Percentiles rank a stretch among this genome's conserved stretches.
Conservation (phyloP, 495 filamentous ascomycete species). For the Aspergillus asperescens region DNA sequence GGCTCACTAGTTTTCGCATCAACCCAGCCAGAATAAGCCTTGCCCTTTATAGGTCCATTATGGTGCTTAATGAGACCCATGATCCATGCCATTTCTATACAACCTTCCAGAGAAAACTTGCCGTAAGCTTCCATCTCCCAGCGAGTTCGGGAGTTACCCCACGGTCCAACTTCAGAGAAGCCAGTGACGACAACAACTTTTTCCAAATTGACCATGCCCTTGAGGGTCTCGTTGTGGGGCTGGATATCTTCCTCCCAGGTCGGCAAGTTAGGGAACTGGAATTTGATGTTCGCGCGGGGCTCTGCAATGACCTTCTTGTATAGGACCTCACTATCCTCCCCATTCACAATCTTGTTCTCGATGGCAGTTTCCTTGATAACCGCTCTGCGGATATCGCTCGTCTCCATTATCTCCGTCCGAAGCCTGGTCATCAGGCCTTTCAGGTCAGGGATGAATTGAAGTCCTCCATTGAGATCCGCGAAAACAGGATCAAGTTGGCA, state of each 20-base stretch:
- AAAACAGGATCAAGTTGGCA: constrained; percentile 95
- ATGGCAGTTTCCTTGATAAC: constrained; percentile 94
- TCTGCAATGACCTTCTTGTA: constrained; percentile 91
- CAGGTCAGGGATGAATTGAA: constrained; percentile 96
- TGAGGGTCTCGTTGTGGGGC: constrained; percentile 77
- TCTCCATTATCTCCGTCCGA: constrained; percentile 87
- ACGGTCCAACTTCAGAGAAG: constrained; percentile 93
- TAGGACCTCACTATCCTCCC: constrained; percentile 83
- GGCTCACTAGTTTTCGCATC: constrained; percentile 90
- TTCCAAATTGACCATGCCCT: constrained; percentile 97
- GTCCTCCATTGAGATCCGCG: constrained; percentile 93
- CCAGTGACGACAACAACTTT: constrained; percentile 97
- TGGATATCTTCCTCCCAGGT: constrained; percentile 88
- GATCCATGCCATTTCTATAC: constrained; percentile 99
- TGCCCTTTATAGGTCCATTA: constrained; percentile 96
- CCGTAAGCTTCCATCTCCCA: constrained; percentile 99
- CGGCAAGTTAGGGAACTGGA: constrained; percentile 82
- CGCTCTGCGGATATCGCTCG: constrained; percentile 85
- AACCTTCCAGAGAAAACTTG: constrained; percentile 94
- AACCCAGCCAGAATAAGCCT: constrained; percentile 96
- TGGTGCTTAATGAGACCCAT: constrained; percentile 99
- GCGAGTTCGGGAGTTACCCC: constrained; percentile 95
- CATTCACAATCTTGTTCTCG: constrained; percentile 97
- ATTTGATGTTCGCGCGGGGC: constrained; percentile 96
- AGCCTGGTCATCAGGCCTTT: constrained; percentile 88